phyloP scores from a whole-genome alignment of 208 protist genomes.

The Crithidia acanthocephali region DNA sequence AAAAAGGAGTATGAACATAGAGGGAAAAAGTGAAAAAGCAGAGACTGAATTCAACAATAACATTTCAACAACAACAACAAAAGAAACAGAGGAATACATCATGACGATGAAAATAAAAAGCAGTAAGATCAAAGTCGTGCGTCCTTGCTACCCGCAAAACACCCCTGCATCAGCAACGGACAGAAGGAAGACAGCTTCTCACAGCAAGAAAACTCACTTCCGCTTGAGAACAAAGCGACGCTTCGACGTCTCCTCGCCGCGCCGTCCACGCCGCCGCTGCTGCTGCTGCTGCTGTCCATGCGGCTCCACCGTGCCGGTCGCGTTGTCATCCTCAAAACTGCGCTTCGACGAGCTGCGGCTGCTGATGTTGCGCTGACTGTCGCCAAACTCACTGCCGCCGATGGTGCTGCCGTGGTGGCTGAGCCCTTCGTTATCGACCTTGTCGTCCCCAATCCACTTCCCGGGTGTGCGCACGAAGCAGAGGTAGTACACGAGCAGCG shows the following conservation, averaged over 20 bases:
- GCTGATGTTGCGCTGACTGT: conserved; percentile 8
- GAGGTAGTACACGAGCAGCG: conserved; percentile 38
- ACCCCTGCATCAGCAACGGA: too few species aligned
- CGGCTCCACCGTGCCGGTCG: background rate
- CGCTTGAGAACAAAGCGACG: conserved; percentile 11
- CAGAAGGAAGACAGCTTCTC: background rate
- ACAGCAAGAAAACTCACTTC: background rate
- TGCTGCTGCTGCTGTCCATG: background rate
- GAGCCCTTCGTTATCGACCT: conserved; percentile 24
- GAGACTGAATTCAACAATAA: too few species aligned
- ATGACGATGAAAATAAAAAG: too few species aligned
- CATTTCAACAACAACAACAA: too few species aligned
- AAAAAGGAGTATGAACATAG: background rate
- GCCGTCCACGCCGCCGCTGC: background rate
- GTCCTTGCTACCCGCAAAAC: too few species aligned
- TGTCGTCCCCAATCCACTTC: conserved; percentile 25
- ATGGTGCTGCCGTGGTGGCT: conserved; percentile 22
- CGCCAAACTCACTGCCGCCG: conserved; percentile 3
- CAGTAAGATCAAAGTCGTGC: too few species aligned
- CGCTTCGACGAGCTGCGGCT: conserved; percentile 10
- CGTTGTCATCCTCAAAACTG: conserved; percentile 7
- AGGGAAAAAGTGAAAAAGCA: too few species aligned
- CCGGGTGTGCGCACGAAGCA: conserved; percentile 33
- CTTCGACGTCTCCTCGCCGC: background rate
- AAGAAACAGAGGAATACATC: too few species aligned